A percentile compares a stretch with the other conserved stretches of the same genome.
phyloP scores from a whole-genome alignment of 306 rosid species.

The Citrullus colocynthis region DNA sequence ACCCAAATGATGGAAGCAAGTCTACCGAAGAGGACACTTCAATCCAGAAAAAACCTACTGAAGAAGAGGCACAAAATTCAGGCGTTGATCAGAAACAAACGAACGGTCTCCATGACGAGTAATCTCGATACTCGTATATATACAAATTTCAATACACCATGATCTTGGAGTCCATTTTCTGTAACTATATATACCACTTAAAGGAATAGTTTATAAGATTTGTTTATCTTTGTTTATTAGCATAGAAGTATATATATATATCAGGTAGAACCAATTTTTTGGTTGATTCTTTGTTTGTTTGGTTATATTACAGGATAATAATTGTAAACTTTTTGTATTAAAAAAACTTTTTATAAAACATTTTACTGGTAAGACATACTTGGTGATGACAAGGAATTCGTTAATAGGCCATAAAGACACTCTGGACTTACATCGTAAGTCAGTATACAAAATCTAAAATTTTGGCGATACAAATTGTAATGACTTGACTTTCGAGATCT shows the following conservation, averaged over 20 bases:
- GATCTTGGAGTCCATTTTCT: background rate
- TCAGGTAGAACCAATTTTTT: constrained; percentile 7
- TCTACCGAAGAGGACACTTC: constrained; percentile 30
- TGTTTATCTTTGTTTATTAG: constrained; percentile 10
- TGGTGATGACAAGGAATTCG: no score
- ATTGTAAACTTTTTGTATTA: constrained; percentile 3
- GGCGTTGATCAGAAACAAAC: constrained; percentile 12
- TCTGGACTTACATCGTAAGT: no score
- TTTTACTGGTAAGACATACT: no score
- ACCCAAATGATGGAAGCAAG: constrained; percentile 32
- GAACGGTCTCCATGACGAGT: constrained; percentile 47
- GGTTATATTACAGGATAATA: constrained; percentile 26
- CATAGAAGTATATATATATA: constrained; percentile 17
- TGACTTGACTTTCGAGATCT: no score
- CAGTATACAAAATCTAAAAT: no score
- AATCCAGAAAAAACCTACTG: background rate
- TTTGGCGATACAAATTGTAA: no score
- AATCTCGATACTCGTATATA: constrained; percentile 9
- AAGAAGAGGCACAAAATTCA: constrained; percentile 2
- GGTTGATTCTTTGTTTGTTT: constrained; percentile 73
- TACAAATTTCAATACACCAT: background rate
- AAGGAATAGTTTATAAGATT: background rate
- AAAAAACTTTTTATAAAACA: background rate
- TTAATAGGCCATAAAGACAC: no score
- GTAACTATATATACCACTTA: background rate